Evolutionary conservation across 805 yeast species (phyloP), one percentile per base, ranked within the genome.

Genomic region (Brettanomyces bruxellensis): DNA sequence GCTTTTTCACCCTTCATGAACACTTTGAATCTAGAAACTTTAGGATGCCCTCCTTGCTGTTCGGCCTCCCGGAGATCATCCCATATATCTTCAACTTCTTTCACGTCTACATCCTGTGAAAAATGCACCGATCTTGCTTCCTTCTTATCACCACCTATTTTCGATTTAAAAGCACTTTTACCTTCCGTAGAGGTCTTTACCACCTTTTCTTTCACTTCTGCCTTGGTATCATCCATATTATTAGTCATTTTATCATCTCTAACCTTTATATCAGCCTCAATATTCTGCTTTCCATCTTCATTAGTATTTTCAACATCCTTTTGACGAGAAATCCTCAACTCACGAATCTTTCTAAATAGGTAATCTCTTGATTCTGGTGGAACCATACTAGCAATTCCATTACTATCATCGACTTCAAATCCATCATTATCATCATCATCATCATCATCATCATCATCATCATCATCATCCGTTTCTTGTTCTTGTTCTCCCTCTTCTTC

Each of bases 11-110:
- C 22, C n/a, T 44, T 40, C 18, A 35, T 47, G 47, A 59, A 11
- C 52, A 46, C 55, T 57, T 43, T 51, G 49, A 36, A 50, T 48
- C 42, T 45, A 49, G 49, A 41, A 45, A 47, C 34, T 47, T 45
- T 40, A 38, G 40, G 23, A 8, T 45, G 9, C 13, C 36, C 37
- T n/a, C 40, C 18, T 34, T 38, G 44, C 11, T 28, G 36, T 38
- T 56, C 58, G 1, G 62, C 49, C 60, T 71, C 51, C 43, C 58
- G 48, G 49, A 77, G 55, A 35, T 70, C 70, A 30, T 70, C 71
- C 56, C 81, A 77, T 3, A 79, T 67, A 51, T 78, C 75, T 43
- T 77, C 83, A 42, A 83, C 70, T 47, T 78, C 79, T 50, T 79
- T 81, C 9, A 83, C 73, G 40, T 79, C 76, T 32, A 79, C 66